Conservation (phyloP, 2,329 filamentous ascomycete species). For the Pyrenophora tritici-repentis region DNA sequence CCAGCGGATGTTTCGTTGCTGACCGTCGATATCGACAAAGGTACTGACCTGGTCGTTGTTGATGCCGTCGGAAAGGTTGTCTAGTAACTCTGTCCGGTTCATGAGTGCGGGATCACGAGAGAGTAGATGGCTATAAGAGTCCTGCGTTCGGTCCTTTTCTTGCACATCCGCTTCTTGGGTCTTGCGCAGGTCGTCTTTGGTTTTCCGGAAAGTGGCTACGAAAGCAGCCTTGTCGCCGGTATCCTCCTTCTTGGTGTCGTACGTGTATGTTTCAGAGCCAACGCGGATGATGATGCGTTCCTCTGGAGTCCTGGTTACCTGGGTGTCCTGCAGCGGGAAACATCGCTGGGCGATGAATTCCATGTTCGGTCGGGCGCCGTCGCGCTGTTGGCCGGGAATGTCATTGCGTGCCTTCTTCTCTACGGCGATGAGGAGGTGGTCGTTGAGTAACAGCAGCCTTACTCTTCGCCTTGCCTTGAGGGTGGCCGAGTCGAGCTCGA, state of each 20-base stretch:
- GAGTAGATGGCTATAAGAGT: constrained; percentile 85
- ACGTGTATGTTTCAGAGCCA: constrained; percentile 90
- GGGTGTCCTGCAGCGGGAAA: constrained; percentile 90
- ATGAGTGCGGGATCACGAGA: constrained; percentile 76
- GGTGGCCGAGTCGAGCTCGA: constrained; percentile 94
- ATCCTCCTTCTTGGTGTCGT: constrained; percentile 83
- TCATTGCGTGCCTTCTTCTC: constrained; percentile 93
- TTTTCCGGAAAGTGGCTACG: constrained; percentile 87
- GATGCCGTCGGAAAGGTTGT: constrained; percentile 68
- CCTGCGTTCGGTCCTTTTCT: constrained; percentile 79
- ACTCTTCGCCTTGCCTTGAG: constrained; percentile 92
- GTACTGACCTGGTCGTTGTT: constrained; percentile 74
- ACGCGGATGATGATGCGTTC: constrained; percentile 81
- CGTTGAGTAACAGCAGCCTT: constrained; percentile 90
- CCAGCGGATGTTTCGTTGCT: constrained; percentile 94
- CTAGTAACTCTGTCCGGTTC: constrained; percentile 79
- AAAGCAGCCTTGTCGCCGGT: constrained; percentile 78
- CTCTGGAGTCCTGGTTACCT: constrained; percentile 78
- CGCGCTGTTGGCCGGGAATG: constrained; percentile 54
- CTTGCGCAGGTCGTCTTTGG: constrained; percentile 88
- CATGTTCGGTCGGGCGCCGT: constrained; percentile 46
- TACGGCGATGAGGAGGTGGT: constrained; percentile 88
- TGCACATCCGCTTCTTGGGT: constrained; percentile 84
- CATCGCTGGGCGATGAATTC: constrained; percentile 93
- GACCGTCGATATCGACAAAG: constrained; percentile 93